Base-by-base conservation (phyloP, 148 eudicot genomes). In the Fagopyrum homotropicum region DNA sequence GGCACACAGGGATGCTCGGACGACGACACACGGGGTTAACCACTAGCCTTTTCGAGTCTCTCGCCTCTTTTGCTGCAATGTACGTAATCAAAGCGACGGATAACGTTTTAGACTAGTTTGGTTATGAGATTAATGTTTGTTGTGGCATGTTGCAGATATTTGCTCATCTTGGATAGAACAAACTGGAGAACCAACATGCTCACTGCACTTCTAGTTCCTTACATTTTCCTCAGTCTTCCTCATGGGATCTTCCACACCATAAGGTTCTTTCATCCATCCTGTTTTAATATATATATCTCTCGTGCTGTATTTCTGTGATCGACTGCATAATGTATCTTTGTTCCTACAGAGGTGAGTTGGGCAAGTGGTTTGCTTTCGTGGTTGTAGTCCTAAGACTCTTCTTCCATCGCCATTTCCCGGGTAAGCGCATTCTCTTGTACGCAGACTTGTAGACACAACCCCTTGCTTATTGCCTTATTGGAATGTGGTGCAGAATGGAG, bases 141-240 rank as follows among this genome's bases (percentile, higher is more conserved):
- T 15, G 26, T 30, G 47, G n/a, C 6, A 68, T 30, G 2, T 44
- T 85, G 85, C 95, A 93, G 98, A 54, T 93, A 93, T 75, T 81
- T 93, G 93, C 69, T 93, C 88, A 84, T 91, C 57, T 74, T 93
- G 86, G 98, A 91, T 77, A 84, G 95, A 47, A 93, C 98, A 22
- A 85, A 93, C 73, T 93, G 97, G 98, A 93, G 89, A 84, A 85
- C 90, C 48, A 91, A 93, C 85, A 91, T 93, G 88, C 84, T 91
- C 69, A 93, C 97, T 40, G 79, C 91, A 69, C 97, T 91, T 22
- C 76, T 93, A 72, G 84, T 93, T 22, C 98, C 98, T 43, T 93
- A 91, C 74, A 88, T 91, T 61, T 93, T 93, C 81, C 77, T 93
- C 11, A 91, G 95, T 74, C 87, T 93, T 76, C 98, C 98, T 51